phyloP scores from a whole-genome alignment of 306 rosid genomes.

The Psophocarpus tetragonolobus region DNA sequence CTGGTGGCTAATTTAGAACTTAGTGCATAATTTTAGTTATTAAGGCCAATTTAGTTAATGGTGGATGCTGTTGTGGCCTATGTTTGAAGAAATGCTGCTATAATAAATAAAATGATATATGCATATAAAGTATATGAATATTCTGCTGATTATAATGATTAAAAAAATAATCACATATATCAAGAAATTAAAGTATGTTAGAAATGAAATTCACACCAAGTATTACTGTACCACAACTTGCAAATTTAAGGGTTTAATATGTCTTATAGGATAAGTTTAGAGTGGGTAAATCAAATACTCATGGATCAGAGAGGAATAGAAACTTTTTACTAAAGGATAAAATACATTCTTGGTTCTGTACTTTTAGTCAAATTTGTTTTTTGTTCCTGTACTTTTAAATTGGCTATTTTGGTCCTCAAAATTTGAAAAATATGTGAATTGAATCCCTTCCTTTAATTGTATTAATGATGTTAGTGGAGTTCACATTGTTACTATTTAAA shows the following conservation, averaged over 20 bases:
- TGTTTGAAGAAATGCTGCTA: neutral
- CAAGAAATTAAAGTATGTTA: neutral
- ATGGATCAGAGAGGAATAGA: neutral
- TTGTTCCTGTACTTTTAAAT: too few relatives aligned
- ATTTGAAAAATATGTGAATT: too few relatives aligned
- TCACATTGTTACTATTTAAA: too few relatives aligned
- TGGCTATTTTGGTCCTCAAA: too few relatives aligned
- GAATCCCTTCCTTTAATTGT: too few relatives aligned
- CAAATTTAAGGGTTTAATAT: neutral
- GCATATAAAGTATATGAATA: neutral
- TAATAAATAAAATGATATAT: neutral
- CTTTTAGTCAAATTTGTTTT: too few relatives aligned
- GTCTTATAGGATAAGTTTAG: neutral
- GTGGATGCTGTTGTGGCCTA: neutral
- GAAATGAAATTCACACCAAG: neutral
- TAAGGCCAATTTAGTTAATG: neutral
- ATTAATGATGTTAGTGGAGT: too few relatives aligned
- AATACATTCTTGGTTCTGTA: too few relatives aligned
- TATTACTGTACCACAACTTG: neutral
- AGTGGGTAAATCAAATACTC: neutral
- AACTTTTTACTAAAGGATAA: neutral
- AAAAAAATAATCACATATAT: neutral
- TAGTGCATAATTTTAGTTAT: conserved; percentile 2
- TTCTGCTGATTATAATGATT: neutral
- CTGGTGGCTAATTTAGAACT: conserved; percentile 2